Evolutionary conservation across 805 yeast genomes (phyloP).

Genomic region (Candida lessepsii): DNA sequence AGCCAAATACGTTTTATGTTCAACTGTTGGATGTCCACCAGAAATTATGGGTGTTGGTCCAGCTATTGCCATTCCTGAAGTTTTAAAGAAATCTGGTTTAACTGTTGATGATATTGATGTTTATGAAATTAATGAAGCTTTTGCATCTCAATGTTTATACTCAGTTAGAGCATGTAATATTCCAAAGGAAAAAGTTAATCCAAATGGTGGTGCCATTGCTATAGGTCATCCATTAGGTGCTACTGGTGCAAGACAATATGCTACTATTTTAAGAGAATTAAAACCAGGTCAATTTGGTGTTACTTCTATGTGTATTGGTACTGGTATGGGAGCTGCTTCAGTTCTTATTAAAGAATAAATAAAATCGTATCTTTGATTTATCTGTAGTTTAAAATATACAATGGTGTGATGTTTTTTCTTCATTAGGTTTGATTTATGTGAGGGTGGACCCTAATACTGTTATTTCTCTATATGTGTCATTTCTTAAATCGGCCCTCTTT

Average conservation of each 20-base stretch:
- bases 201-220: slow-evolving; percentile 96
- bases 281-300: slow-evolving; percentile 81
- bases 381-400: not conserved
- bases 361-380: not conserved
- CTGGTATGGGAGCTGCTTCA: slow-evolving; percentile 98
- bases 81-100: slow-evolving; percentile 61
- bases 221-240: slow-evolving; percentile 80
- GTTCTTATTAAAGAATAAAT: slow-evolving; percentile 72
- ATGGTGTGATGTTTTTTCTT: not conserved
- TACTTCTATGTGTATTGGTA: slow-evolving; percentile 95
- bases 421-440: too few species aligned
- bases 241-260: slow-evolving; percentile 84
- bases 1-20: slow-evolving; percentile 78
- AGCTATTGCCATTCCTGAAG: slow-evolving; percentile 88
- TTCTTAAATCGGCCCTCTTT: too few species aligned
- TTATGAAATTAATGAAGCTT: slow-evolving; percentile 93
- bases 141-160: slow-evolving; percentile 90
- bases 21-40: slow-evolving; percentile 91
- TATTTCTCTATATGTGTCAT: too few species aligned
- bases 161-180: slow-evolving; percentile 66
- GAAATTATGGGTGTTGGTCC: slow-evolving; percentile 99
- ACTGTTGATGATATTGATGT: slow-evolving; percentile 64
- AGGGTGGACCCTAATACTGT: too few species aligned
- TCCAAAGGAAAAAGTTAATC: slow-evolving; percentile 64
- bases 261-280: slow-evolving; percentile 82